A percentile compares a stretch with the other conserved stretches of the same genome.
These are phyloP conservation scores for Starmerella lactis-condensi DNA, from an alignment of 805 yeast species.

Conservation along the genomic window DNA sequence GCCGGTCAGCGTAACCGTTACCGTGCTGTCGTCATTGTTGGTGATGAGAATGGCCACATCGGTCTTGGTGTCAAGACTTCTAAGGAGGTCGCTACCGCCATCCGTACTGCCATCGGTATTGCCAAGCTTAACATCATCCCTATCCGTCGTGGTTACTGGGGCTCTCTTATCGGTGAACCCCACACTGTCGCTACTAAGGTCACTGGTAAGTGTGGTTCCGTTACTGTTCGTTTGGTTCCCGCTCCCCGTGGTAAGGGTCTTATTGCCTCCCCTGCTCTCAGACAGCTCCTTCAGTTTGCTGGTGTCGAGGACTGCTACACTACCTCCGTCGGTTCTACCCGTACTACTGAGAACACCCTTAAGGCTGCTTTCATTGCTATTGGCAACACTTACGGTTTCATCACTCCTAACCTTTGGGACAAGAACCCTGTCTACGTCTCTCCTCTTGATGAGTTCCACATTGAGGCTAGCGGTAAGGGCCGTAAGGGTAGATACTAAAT, in stretches of 20 bases:
- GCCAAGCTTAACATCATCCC: conserved; percentile 98
- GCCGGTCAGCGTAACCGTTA: conserved; percentile 99
- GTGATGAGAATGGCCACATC: conserved; percentile 99
- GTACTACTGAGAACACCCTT: conserved; percentile 99
- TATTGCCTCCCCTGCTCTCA: conserved; percentile 99
- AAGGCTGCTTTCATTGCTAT: conserved; percentile 99
- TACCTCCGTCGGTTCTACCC: conserved; percentile 95
- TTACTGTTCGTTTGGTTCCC: conserved; percentile 91
- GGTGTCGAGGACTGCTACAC: conserved; percentile 99
- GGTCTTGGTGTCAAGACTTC: conserved; percentile 99
- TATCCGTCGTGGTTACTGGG: conserved; percentile 99
- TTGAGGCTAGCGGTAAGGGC: conserved; percentile 19
- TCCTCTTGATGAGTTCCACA: conserved; percentile 76
- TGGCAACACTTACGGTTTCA: conserved; percentile 99
- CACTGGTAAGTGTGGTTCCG: conserved; percentile 99
- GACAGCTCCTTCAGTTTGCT: conserved; percentile 96
- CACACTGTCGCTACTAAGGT: conserved; percentile 96
- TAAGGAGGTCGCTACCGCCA: conserved; percentile 99
- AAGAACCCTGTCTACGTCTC: conserved; percentile 67
- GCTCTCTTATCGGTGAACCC: conserved; percentile 98
- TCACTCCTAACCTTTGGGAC: conserved; percentile 98
- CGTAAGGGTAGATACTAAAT: conserved; percentile 2
- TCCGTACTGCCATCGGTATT: conserved; percentile 98
- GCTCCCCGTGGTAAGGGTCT: conserved; percentile 99
- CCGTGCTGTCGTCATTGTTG: conserved; percentile 99